Evolutionary conservation across 139 green algal species (phyloP).

Genomic region (Nannochloris sp.): DNA sequence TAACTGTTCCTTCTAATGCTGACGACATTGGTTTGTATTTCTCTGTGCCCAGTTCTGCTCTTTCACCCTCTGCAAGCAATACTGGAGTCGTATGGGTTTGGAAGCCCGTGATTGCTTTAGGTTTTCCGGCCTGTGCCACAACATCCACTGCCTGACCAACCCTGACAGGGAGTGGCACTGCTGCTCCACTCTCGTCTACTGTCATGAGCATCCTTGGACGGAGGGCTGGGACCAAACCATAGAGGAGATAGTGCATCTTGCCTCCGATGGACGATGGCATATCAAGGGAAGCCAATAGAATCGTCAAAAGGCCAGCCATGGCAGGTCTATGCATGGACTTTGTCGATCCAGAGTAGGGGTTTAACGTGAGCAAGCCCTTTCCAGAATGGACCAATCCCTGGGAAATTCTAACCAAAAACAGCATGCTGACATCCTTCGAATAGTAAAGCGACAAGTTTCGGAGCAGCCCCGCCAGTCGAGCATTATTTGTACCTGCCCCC

Average conservation of each 20-base stretch:
- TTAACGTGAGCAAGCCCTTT: slow-evolving; percentile 92
- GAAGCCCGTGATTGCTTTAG: slow-evolving; percentile 96
- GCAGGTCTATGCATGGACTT: slow-evolving; percentile 75
- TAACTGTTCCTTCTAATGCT: slow-evolving; percentile 88
- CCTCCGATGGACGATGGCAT: slow-evolving; percentile 68
- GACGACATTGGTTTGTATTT: slow-evolving; percentile 79
- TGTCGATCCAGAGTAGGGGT: slow-evolving; percentile 80
- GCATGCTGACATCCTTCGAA: slow-evolving; percentile 89
- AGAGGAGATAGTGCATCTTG: slow-evolving; percentile 90
- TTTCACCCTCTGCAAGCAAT: slow-evolving; percentile 81
- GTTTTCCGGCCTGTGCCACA: slow-evolving; percentile 92
- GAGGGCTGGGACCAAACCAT: slow-evolving; percentile 80
- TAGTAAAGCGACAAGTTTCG: slow-evolving; percentile 86
- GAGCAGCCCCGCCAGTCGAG: slow-evolving; percentile 74
- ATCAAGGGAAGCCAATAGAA: slow-evolving; percentile 71
- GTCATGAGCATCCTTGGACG: slow-evolving; percentile 95
- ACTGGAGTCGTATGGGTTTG: slow-evolving; percentile 98
- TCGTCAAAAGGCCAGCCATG: slow-evolving; percentile 69
- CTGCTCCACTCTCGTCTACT: slow-evolving; percentile 74
- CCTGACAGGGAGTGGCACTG: slow-evolving; percentile 76
- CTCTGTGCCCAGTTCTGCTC: slow-evolving; percentile 90
- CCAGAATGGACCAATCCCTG: slow-evolving; percentile 82
- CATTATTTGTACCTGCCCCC: slow-evolving; percentile 96
- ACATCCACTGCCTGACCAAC: slow-evolving; percentile 94
- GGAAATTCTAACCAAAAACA: slow-evolving; percentile 71